These are phyloP conservation scores for Sanguinoderma infundibulare DNA, from an alignment of 1,284 basidiomycete species.

Conservation along the genomic window DNA sequence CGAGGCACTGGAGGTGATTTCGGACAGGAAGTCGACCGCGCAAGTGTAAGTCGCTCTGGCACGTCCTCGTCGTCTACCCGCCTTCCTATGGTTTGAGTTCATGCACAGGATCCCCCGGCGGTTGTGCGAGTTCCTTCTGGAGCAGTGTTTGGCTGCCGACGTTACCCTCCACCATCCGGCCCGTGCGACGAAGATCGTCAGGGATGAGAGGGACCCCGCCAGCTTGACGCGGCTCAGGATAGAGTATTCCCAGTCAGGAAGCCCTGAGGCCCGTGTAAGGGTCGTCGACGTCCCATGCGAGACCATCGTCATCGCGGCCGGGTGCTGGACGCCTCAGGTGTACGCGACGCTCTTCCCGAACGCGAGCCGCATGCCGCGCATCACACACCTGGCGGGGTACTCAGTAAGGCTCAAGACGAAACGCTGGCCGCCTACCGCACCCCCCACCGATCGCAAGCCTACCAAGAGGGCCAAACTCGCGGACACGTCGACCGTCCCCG, in stretches of 20 bases:
- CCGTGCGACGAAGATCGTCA: conserved; percentile 31
- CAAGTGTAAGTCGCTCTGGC: conserved; percentile 43
- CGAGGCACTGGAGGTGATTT: conserved; percentile 32
- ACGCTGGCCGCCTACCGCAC: conserved; percentile 30
- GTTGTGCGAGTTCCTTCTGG: conserved; percentile 57
- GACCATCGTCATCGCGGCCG: conserved; percentile 58
- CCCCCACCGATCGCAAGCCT: conserved; percentile 6
- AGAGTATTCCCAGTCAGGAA: conserved; percentile 24
- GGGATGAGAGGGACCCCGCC: conserved; percentile 12
- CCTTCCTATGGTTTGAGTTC: conserved; percentile 4
- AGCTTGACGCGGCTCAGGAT: conserved; percentile 25
- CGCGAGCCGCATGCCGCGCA: conserved; percentile 34
- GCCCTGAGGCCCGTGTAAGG: conserved; percentile 7
- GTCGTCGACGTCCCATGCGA: conserved; percentile 41
- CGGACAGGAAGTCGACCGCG: conserved; percentile 46
- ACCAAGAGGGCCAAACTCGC: background rate
- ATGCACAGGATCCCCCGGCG: conserved; percentile 44
- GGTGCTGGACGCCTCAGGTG: conserved; percentile 67
- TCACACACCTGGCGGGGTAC: conserved; percentile 38
- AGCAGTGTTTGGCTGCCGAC: conserved; percentile 45
- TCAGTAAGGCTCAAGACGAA: conserved; percentile 36
- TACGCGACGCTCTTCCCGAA: conserved; percentile 52
- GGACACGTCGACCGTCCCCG: conserved; percentile 4
- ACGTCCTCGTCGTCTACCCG: background rate
- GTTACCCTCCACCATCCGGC: conserved; percentile 44